phyloP scores from a whole-genome alignment of 768 basidiomycete species.

The Myochromella boudieri region DNA sequence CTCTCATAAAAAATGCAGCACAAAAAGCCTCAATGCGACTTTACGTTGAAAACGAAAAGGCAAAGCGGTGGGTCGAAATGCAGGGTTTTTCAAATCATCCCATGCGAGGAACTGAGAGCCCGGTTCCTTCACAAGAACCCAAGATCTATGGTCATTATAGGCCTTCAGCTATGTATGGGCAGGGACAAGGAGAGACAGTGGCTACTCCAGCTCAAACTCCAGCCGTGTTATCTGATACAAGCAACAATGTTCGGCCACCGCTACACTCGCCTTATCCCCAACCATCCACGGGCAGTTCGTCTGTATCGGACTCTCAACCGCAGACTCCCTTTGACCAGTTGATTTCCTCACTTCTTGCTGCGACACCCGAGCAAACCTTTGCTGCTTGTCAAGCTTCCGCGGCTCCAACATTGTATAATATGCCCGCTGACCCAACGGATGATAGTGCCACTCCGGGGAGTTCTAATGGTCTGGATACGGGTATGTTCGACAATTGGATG shows the following conservation, averaged over 20 bases:
- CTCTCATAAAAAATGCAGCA: conserved; percentile 59
- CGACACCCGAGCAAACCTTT: conserved; percentile 16
- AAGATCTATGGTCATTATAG: conserved; percentile 31
- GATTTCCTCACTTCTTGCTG: conserved; percentile 38
- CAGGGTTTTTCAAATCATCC: no score
- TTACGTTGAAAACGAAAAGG: conserved; percentile 30
- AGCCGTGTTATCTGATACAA: conserved; percentile 27
- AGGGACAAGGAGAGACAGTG: conserved; percentile 15
- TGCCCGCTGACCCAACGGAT: neutral
- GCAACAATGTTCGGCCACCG: conserved; percentile 12
- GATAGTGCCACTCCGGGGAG: neutral
- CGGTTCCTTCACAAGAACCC: no score
- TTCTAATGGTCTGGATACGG: conserved; percentile 30
- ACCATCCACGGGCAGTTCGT: neutral
- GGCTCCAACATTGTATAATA: neutral
- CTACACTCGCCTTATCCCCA: conserved; percentile 7
- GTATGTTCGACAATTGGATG: conserved; percentile 50
- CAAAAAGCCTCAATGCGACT: conserved; percentile 61
- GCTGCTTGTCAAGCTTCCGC: neutral
- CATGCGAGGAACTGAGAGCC: no score
- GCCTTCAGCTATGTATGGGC: conserved; percentile 30
- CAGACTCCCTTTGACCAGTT: conserved; percentile 37
- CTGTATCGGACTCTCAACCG: conserved; percentile 12
- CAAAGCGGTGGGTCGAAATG: conserved; percentile 1
- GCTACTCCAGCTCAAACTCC: conserved; percentile 10